Evolutionary conservation across 306 rosid genomes (phyloP).

Genomic region (Crotalaria pallida): DNA sequence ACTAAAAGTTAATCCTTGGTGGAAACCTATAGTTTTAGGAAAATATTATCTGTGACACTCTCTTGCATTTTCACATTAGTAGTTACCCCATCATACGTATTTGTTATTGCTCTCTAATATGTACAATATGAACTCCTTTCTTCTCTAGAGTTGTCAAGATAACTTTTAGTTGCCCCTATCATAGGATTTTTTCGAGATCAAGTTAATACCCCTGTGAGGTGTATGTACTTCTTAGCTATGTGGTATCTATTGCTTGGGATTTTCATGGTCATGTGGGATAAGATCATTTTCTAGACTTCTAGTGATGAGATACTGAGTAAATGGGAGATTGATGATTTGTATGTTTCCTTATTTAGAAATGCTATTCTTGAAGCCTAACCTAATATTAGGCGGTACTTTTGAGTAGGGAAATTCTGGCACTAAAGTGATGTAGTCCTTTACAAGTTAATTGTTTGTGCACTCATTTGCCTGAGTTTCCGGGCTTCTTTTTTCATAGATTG

Average conservation of each 20-base stretch:
- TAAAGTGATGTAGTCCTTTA: not conserved
- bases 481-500: not conserved
- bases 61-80: not conserved
- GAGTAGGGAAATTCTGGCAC: not conserved
- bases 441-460: not conserved
- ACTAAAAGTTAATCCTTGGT: not conserved
- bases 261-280: not conserved
- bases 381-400: not conserved
- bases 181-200: not conserved
- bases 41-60: not conserved
- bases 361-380: constrained; percentile 2
- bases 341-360: not conserved
- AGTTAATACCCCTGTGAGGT: not conserved
- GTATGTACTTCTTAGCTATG: not conserved
- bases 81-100: not conserved
- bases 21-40: not conserved
- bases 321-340: not conserved
- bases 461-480: not conserved
- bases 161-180: not conserved
- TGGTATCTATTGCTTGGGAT: not conserved
- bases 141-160: not conserved
- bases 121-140: not conserved
- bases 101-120: not conserved
- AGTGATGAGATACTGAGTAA: not conserved
- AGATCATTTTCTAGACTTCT: not conserved